phyloP scores from a whole-genome alignment of 208 protist genomes.

The Trypanosoma melophagium region DNA sequence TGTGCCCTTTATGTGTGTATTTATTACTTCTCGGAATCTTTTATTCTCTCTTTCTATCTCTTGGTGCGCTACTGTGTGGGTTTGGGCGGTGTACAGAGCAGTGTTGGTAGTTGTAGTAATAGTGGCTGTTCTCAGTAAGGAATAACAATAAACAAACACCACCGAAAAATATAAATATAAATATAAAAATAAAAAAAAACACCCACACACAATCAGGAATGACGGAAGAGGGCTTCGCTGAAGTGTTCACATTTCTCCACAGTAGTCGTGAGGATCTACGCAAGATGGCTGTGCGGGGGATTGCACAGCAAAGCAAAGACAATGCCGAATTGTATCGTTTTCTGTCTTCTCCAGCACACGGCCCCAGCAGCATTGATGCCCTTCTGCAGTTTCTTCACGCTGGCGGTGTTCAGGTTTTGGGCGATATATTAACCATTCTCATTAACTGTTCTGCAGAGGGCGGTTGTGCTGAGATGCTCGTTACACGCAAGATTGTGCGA shows the following conservation, averaged over 20 bases:
- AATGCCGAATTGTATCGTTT: slow-evolving; percentile 54
- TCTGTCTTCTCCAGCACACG: slow-evolving; percentile 40
- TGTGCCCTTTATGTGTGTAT: not conserved
- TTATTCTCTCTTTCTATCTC: not conserved
- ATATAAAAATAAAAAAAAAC: too few relatives aligned
- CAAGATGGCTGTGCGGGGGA: slow-evolving; percentile 76
- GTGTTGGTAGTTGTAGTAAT: not conserved
- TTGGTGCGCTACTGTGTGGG: too few relatives aligned
- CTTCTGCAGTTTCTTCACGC: slow-evolving; percentile 68
- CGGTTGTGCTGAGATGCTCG: slow-evolving; percentile 68
- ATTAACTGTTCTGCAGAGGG: slow-evolving; percentile 82
- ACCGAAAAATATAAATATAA: too few relatives aligned
- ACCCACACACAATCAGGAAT: slow-evolving; percentile 21
- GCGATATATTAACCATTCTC: slow-evolving; percentile 77
- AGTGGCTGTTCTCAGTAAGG: too few relatives aligned
- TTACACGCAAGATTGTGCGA: slow-evolving; percentile 58
- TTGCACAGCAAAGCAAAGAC: slow-evolving; percentile 80
- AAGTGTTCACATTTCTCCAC: slow-evolving; percentile 66
- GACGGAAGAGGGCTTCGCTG: slow-evolving; percentile 38
- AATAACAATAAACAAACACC: too few relatives aligned
- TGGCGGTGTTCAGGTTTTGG: slow-evolving; percentile 43
- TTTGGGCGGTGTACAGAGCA: too few relatives aligned
- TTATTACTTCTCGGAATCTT: not conserved
- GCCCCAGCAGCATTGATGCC: slow-evolving; percentile 41
- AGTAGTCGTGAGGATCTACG: slow-evolving; percentile 81